phyloP scores from a whole-genome alignment of 2,329 filamentous ascomycete genomes.

The Bipolaris gigantea region DNA sequence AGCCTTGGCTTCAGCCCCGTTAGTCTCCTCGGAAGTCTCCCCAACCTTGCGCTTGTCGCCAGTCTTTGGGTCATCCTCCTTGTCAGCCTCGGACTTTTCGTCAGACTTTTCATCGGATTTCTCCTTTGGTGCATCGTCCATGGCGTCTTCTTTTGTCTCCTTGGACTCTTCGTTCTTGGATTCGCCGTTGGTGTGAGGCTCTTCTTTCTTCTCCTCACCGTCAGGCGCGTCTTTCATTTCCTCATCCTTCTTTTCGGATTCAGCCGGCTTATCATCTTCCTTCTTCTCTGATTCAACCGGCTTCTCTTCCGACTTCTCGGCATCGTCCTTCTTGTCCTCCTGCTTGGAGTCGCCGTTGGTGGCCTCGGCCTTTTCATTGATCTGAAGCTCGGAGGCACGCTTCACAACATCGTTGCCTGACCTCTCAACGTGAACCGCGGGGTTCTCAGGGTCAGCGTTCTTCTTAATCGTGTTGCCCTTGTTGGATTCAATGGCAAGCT shows the following conservation, averaged over 20 bases:
- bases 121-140: conserved; percentile 25
- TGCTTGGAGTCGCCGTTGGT: conserved; percentile 44
- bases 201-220: conserved; percentile 27
- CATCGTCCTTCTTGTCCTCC: conserved; percentile 29
- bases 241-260: conserved; percentile 38
- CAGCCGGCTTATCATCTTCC: conserved; percentile 34
- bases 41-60: conserved; percentile 42
- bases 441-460: conserved; percentile 62
- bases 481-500: conserved; percentile 63
- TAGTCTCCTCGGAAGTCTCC: conserved; percentile 27
- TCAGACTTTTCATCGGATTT: conserved; percentile 3
- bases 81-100: not conserved
- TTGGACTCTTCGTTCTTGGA: conserved; percentile 36
- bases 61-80: conserved; percentile 27
- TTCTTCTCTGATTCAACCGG: conserved; percentile 31
- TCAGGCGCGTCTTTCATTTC: conserved; percentile 27
- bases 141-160: conserved; percentile 20
- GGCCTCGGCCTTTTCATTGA: conserved; percentile 52
- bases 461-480: conserved; percentile 66
- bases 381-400: conserved; percentile 61
- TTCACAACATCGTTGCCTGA: conserved; percentile 68
- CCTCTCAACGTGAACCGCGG: conserved; percentile 62
- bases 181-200: conserved; percentile 25
- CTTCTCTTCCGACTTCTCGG: conserved; percentile 44
- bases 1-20: conserved; percentile 13